phyloP scores from a whole-genome alignment of 164 flowering plant species.

The Buxus sempervirens region DNA sequence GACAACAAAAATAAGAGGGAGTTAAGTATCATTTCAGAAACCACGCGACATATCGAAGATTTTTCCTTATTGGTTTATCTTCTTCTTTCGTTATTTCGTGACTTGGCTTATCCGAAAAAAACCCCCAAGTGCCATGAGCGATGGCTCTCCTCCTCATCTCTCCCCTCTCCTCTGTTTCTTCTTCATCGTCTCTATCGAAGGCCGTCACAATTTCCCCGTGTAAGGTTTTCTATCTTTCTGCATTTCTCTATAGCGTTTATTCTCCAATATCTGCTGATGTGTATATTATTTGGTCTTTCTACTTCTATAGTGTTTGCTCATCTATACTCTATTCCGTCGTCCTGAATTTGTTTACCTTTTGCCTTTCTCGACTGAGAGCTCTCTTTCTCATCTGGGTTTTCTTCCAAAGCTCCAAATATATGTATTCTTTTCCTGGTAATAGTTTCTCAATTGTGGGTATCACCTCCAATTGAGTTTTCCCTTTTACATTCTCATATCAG shows the following conservation, averaged over 20 bases:
- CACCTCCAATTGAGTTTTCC: background rate
- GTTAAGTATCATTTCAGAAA: too few species aligned
- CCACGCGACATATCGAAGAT: too few species aligned
- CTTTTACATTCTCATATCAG: background rate
- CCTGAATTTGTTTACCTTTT: background rate
- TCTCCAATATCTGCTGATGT: too few species aligned
- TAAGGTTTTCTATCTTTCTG: background rate
- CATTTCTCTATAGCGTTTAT: background rate
- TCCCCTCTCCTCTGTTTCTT: background rate
- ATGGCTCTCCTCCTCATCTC: background rate
- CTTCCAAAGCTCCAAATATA: background rate
- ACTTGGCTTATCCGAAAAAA: background rate
- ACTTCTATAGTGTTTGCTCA: background rate
- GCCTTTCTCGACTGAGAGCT: conserved; percentile 1
- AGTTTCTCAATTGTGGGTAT: background rate
- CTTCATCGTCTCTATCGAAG: background rate
- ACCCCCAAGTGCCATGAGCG: background rate
- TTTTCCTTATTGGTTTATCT: too few species aligned
- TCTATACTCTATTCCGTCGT: background rate
- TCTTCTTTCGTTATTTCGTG: too few species aligned
- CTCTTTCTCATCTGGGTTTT: conserved; percentile 8
- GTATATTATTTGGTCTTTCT: too few species aligned
- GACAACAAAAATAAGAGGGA: too few species aligned
- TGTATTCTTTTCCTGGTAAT: background rate
- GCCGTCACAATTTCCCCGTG: background rate